phyloP scores from a whole-genome alignment of 106 monocot genomes.

The Agapanthus africanus region DNA sequence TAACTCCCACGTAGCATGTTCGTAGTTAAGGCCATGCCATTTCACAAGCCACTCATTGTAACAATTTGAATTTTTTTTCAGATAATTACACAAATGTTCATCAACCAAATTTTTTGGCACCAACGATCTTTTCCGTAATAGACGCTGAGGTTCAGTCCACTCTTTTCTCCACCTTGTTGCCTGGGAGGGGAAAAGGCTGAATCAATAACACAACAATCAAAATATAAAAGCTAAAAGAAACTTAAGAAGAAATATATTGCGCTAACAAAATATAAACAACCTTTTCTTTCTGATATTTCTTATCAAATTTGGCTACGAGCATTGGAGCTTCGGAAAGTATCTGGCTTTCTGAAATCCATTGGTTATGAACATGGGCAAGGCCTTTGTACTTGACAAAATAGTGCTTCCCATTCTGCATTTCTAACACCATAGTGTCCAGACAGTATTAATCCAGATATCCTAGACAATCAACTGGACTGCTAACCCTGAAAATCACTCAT shows the following conservation, averaged over 20 bases:
- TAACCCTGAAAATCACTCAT: too few species aligned
- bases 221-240: too few species aligned
- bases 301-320: conserved; percentile 52
- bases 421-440: conserved; percentile 5
- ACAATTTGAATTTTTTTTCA: too few species aligned
- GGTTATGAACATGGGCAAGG: conserved; percentile 81
- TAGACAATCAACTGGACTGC: too few species aligned
- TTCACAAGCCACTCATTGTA: conserved; percentile 79
- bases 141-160: conserved; percentile 67
- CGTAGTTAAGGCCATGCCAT: conserved; percentile 74
- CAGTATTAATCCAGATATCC: neutral
- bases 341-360: conserved; percentile 68
- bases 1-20: conserved; percentile 82
- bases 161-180: conserved; percentile 56
- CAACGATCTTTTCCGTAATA: conserved; percentile 52
- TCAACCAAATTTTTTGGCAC: conserved; percentile 32
- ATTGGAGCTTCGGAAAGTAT: conserved; percentile 41
- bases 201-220: too few species aligned
- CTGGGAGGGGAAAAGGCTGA: conserved; percentile 18
- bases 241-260: too few species aligned
- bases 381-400: conserved; percentile 79
- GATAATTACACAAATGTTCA: too few species aligned
- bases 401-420: conserved; percentile 41
- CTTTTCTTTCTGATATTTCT: conserved; percentile 48
- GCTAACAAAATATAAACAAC: too few species aligned